Evolutionary conservation across 2,329 filamentous ascomycete species (phyloP), one percentile per base, ranked within the genome.

Genomic region (Alternaria gaisen): DNA sequence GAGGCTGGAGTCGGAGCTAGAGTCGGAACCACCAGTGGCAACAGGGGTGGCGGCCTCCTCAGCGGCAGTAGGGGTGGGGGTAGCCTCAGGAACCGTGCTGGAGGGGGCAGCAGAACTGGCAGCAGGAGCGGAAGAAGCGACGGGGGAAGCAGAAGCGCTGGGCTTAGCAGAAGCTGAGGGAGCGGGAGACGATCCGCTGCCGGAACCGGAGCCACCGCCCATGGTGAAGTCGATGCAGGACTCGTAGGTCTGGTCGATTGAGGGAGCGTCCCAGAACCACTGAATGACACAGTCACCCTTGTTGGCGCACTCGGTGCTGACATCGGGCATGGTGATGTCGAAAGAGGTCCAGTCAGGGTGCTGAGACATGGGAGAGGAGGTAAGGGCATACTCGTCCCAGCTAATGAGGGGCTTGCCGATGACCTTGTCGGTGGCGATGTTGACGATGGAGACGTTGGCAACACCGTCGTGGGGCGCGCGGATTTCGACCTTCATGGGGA

Each of bases 221-320:
- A 83, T 75, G 42, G 75, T 81, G 71, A 90, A 88, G 70, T 90
- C 87, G 53, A 89, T 79, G 76, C 87, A 90, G 51, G 83, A 83
- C 79, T 88, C 85, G 72, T 90, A 90, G 11, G 87, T 88, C 81
- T 90, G 87, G 59, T 84, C 70, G 62, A 86, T 83, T 56, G 78
- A 79, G 14, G 77, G 68, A 16, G 86, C 86, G 61, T 87, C 81
- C 87, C 87, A 89, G 76, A 81, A 88, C 86, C 87, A 88, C 76
- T 89, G 87, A 46, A 89, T 80, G 4, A 85, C 85, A 69, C 85
- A 85, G 59, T 77, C 76, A 42, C 86, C 86, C 20, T 82, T 80
- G 11, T 75, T 81, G 38, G 81, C 71, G 69, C 84, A 86, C 64
- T 83, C 71, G 60, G 69, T 72, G 58, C 79, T 79, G 46, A 87